Base-by-base conservation (phyloP, 306 rosid genomes). In the Purshia tridentata region DNA sequence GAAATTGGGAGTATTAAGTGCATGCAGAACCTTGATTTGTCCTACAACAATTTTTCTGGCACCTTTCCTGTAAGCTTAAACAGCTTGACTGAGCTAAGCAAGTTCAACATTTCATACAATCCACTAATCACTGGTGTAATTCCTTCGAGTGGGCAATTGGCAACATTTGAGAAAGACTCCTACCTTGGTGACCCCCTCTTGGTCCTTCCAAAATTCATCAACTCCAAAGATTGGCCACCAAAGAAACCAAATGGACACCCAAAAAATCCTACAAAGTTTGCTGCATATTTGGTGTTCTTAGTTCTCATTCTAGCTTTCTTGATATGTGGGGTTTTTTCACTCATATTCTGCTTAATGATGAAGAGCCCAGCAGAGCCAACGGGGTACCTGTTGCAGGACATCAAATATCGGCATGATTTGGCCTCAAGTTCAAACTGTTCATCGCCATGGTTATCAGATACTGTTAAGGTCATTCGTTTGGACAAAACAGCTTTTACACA, bases 41-140 rank as follows among this genome's bases (percentile, higher is more conserved):
- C 99, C 16, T 77, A 23, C 79, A 94, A 94, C 78, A 91, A 94
- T 37, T 94, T 91, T 67, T 89, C 97, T 4, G 97, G 95, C 51
- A 51, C 50, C 0, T 91, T 94, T 48, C 99, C 99, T 6, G 23
- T 79, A 12, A 94, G 93, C 84, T 79, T 94, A 76, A 72, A 7
- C 83, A 79, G 64, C 35, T 77, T 94, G 81, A 29, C 79, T 29
- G 95, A 83, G 72, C 87, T 94, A 45, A 94, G 6, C 88, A 91
- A 88, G 84, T 94, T 94, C 89, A 94, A 94, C 80, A 81, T 94
- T 78, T 94, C 99, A 46, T 91, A 82, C 73, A 94, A 94, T 73
- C 98, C 91, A 57, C 73, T 83, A 0, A 83, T 94, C 23, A 75
- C 88, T 3, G 99, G 99, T 51, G 42, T 0, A 19, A 82, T 91